phyloP scores from a whole-genome alignment of 1,284 basidiomycete genomes.

The Volvariella volvacea region DNA sequence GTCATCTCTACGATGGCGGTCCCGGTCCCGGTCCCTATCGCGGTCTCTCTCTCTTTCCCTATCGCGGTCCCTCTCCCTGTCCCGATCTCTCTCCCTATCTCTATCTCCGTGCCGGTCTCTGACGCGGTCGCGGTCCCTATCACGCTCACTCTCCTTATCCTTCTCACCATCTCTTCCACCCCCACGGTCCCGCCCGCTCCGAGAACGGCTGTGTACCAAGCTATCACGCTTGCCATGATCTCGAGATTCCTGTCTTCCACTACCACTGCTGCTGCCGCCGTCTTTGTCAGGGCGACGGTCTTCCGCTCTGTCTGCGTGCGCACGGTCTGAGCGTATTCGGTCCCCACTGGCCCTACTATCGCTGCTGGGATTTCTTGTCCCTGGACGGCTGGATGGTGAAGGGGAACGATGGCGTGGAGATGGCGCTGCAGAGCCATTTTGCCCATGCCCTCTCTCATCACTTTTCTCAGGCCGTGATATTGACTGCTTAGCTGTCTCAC shows the following conservation, averaged over 20 bases:
- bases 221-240: constrained; percentile 39
- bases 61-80: constrained; percentile 31
- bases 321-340: constrained; percentile 47
- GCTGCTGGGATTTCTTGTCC: constrained; percentile 61
- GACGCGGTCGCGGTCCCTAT: constrained; percentile 38
- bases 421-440: constrained; percentile 40
- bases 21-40: constrained; percentile 30
- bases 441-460: constrained; percentile 24
- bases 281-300: constrained; percentile 45
- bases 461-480: constrained; percentile 38
- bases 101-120: constrained; percentile 25
- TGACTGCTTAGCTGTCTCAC: constrained; percentile 68
- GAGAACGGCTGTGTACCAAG: constrained; percentile 37
- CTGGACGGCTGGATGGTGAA: constrained; percentile 60
- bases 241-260: constrained; percentile 31
- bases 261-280: constrained; percentile 2
- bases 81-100: constrained; percentile 35
- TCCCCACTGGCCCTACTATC: constrained; percentile 70
- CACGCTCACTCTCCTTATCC: constrained; percentile 28
- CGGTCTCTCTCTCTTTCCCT: constrained; percentile 30
- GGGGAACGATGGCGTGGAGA: constrained; percentile 60
- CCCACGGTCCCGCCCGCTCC: constrained; percentile 33
- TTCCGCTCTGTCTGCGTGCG: constrained; percentile 39
- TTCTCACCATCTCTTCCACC: constrained; percentile 30
- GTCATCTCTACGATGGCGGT: constrained; percentile 25